Conservation (phyloP, 2,329 filamentous ascomycete species). For the Clonostachys solani region DNA sequence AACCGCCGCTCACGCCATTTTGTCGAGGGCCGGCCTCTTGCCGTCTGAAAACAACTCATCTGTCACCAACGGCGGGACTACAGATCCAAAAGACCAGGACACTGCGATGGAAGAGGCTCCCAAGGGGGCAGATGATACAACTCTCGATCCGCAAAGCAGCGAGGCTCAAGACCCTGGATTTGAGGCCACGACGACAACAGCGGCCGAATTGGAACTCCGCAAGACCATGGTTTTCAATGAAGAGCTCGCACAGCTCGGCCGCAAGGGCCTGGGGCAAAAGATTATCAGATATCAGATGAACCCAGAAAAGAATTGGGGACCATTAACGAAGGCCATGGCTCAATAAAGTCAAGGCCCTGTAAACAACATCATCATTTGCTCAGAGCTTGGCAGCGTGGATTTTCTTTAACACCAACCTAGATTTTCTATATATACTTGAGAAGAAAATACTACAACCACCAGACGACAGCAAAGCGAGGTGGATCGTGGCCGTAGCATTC, state of each 20-base stretch:
- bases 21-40: constrained; percentile 37
- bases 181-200: constrained; percentile 7
- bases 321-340: constrained; percentile 45
- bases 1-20: constrained; percentile 69
- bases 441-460: too few species aligned
- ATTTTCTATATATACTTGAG: too few species aligned
- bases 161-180: not conserved
- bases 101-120: not conserved
- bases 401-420: too few species aligned
- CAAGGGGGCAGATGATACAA: not conserved
- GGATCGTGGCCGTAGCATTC: too few species aligned
- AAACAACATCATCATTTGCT: too few species aligned
- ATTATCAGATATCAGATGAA: constrained; percentile 87
- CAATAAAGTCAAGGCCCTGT: not conserved
- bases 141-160: not conserved
- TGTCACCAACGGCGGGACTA: not conserved
- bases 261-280: constrained; percentile 60
- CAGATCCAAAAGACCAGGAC: constrained; percentile 10
- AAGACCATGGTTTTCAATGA: constrained; percentile 73
- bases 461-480: too few species aligned
- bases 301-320: constrained; percentile 90
- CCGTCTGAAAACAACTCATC: constrained; percentile 1
- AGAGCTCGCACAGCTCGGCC: constrained; percentile 68
- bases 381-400: too few species aligned
- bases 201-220: constrained; percentile 33